Evolutionary conservation across 1,139 yeast species (phyloP).

Genomic region (Blastobotrys petasosporus): DNA sequence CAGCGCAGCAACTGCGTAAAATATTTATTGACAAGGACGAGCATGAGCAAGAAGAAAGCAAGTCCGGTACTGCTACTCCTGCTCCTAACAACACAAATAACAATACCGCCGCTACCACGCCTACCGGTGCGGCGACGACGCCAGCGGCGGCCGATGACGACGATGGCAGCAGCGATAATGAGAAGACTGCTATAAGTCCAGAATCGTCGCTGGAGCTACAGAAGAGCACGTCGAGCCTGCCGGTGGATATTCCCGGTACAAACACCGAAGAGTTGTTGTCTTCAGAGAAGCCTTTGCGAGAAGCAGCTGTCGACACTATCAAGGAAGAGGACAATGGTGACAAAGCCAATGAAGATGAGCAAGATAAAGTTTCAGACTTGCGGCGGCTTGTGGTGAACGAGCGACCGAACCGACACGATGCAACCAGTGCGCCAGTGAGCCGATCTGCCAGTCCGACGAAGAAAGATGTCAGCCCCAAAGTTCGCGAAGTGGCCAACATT

Average conservation of each 20-base stretch:
- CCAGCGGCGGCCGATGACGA: conserved; percentile 3
- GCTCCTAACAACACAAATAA: conserved; percentile 21
- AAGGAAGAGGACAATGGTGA: neutral
- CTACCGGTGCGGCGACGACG: conserved; percentile 17
- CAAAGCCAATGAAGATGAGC: neutral
- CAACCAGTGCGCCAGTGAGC: conserved; percentile 6
- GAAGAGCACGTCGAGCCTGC: conserved; percentile 5
- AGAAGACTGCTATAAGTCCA: neutral
- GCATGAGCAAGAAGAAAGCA: conserved; percentile 25
- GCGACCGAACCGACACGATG: neutral
- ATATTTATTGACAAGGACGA: conserved; percentile 53
- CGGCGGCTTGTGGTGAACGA: neutral
- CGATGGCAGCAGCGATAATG: neutral
- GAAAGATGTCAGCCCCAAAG: neutral
- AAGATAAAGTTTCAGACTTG: neutral
- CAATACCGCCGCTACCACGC: conserved; percentile 19
- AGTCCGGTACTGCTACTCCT: conserved; percentile 5
- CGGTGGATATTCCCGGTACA: neutral
- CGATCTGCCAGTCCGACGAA: conserved; percentile 4
- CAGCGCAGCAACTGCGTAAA: conserved; percentile 79
- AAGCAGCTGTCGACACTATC: too few relatives aligned
- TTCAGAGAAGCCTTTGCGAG: too few relatives aligned
- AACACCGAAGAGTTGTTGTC: too few relatives aligned
- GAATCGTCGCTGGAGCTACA: too few relatives aligned
- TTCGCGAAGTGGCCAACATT: conserved; percentile 8